Percentiles rank a stretch among this genome's conserved stretches.
phyloP scores from a whole-genome alignment of 192 early-diverging fungal genomes.

The Lobosporangium transversale region DNA sequence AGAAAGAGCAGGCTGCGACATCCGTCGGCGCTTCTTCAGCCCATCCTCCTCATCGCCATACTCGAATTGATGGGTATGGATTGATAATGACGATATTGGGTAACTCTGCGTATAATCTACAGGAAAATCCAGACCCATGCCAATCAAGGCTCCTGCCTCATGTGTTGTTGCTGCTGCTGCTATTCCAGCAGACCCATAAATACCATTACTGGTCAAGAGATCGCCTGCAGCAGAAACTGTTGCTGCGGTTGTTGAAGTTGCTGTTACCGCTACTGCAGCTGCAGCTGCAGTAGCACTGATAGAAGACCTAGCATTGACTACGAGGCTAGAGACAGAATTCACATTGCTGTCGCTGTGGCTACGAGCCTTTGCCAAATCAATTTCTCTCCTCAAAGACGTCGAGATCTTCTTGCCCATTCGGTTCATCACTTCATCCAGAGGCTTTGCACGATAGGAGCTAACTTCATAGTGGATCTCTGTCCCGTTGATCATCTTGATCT shows the following conservation, averaged over 20 bases:
- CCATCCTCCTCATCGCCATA: constrained; percentile 20
- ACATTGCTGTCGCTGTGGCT: background rate
- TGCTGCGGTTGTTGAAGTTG: background rate
- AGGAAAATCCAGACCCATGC: background rate
- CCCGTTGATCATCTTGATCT: constrained; percentile 43
- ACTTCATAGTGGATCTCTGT: constrained; percentile 30
- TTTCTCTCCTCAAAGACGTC: constrained; percentile 6
- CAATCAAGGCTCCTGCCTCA: background rate
- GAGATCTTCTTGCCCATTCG: constrained; percentile 37
- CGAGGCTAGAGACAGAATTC: background rate
- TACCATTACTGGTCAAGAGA: background rate
- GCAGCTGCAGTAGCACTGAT: background rate
- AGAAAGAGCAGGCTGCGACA: constrained; percentile 4
- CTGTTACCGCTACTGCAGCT: background rate
- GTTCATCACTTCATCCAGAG: constrained; percentile 37
- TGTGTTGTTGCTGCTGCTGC: background rate
- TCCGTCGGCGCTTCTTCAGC: constrained; percentile 21
- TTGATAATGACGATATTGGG: too few relatives aligned
- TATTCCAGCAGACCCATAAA: background rate
- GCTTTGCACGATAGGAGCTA: constrained; percentile 30
- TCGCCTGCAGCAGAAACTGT: background rate
- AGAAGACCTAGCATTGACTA: background rate
- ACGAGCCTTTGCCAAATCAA: constrained; percentile 19
- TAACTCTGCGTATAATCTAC: too few relatives aligned
- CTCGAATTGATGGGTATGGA: background rate